Evolutionary conservation across 1,284 basidiomycete genomes (phyloP), one percentile per base, ranked within the genome.

Genomic region (Ceratobasidium sp.): DNA sequence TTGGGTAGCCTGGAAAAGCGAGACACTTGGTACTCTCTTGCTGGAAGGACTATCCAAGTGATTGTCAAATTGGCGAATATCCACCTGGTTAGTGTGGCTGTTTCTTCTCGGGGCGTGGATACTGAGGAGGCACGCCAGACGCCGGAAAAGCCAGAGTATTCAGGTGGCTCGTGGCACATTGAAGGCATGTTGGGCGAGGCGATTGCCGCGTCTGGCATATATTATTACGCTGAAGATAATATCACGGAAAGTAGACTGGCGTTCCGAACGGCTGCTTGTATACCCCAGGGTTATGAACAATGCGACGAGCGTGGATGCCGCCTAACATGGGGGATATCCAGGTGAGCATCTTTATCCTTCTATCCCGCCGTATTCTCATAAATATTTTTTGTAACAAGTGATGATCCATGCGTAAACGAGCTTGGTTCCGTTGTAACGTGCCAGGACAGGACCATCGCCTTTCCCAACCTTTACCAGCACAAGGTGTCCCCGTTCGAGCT

Each of bases 401-500:
- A 73, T 19, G 48, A 41, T n/a, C 22, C 76, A 8, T 46, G 46
- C 1, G 78, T 81, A 0, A 84, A 84, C 74, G 65, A 80, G n/a
- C 72, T 83, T 7, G 84, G 84, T 1, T 76, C 76, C 6, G 79
- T 84, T 6, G 75, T 79, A 6, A 85, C 84, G 1, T 78, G 77
- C 1, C 79, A 82, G 73, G 82, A 83, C 0, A 81, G 84, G 16
- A 79, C 83, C 13, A 78, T 86, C 53, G 82, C 83, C 0, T 86
- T 85, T 76, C 85, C 85, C 0, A 87, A 87, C 74, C 79, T 84
- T 43, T 82, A 84, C 54, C 85, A 86, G 77, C 85, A 86, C 76
- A 80, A 80, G 46, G 83, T 86, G n/a, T n/a, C n/a, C n/a, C n/a
- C n/a, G n/a, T n/a, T n/a, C n/a, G n/a, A n/a, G n/a, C n/a, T n/a